These are phyloP conservation scores for Chaetomium fimeti DNA, from an alignment of 495 filamentous ascomycete species.

Conservation along the genomic window DNA sequence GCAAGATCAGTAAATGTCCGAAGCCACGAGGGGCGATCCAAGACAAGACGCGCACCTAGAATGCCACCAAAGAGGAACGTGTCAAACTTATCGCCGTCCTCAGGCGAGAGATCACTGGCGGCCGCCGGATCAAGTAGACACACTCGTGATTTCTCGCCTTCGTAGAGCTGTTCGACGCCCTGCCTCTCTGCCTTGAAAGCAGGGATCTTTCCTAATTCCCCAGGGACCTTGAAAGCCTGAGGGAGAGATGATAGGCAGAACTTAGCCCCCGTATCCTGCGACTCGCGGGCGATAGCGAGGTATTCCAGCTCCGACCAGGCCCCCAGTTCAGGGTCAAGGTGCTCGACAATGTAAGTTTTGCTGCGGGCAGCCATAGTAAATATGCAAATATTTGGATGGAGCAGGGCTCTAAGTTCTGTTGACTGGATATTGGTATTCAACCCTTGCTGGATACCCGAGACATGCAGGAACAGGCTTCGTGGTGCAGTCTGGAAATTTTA, in stretches of 20 bases:
- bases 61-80: conserved; percentile 96
- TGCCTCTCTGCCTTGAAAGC: conserved; percentile 65
- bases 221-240: conserved; percentile 62
- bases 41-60: conserved; percentile 60
- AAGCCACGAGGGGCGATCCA: no score
- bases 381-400: not conserved
- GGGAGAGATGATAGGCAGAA: conserved; percentile 89
- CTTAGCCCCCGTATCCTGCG: conserved; percentile 58
- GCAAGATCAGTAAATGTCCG: conserved; percentile 8
- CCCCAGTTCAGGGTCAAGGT: conserved; percentile 91
- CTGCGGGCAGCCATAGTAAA: conserved; percentile 22
- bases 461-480: not conserved
- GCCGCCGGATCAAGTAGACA: conserved; percentile 90
- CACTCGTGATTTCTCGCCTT: conserved; percentile 59
- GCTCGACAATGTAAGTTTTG: conserved; percentile 85
- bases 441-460: not conserved
- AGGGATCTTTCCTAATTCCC: conserved; percentile 54
- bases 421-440: not conserved
- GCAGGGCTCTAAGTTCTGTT: not conserved
- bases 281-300: conserved; percentile 77
- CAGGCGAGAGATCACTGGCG: conserved; percentile 71
- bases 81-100: conserved; percentile 79
- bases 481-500: conserved; percentile 16
- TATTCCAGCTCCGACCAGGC: conserved; percentile 93
- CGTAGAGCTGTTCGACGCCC: conserved; percentile 77